Base-by-base conservation (phyloP, 257 asterid genomes). In the Penstemon newberryi region DNA sequence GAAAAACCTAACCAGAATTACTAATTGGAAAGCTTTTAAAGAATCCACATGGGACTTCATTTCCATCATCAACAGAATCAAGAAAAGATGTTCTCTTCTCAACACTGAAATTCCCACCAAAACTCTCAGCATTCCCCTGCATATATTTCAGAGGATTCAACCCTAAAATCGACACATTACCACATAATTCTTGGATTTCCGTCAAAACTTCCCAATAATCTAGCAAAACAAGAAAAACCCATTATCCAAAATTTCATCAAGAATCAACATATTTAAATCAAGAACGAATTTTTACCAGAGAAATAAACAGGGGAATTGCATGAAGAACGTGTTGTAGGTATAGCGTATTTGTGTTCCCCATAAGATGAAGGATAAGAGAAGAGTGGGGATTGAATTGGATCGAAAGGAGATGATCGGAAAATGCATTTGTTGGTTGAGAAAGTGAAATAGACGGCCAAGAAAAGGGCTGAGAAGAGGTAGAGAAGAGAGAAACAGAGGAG, bases 261-360 rank as follows among this genome's bases (percentile, higher is more conserved):
- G 10, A 51, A 19, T 19, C 39, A 12, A 51, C 25, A 8, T 33
- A 1, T 8, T 39, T 50, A 10, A 10, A 36, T 15, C 9, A 57
- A 6, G 15, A 33, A 65, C 6, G 10, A 55, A 60, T 8, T 4
- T 0, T 3, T 77, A 92, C 99, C 99, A 36, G 92, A 78, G 82
- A 90, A 94, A 60, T 51, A 81, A 64, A 90, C 82, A 76, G 97
- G 99, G 85, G 93, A 90, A 53, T 73, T 50, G 71, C 97, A 90
- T 0, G 96, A 81, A 8, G 95, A 82, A 45, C 97, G 99, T 63
- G 80, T 71, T 37, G 91, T 94, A 5, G 96, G 95, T 15, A 87
- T 61, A 67, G 97, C 82, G 56, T 91, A 78, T 67, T 94, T 94
- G 80, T 94, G 96, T 71, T 88, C 92, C 4, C 96, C 99, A 57